phyloP scores from a whole-genome alignment of 1,284 basidiomycete genomes.

The Fistulinella cinereoalba region DNA sequence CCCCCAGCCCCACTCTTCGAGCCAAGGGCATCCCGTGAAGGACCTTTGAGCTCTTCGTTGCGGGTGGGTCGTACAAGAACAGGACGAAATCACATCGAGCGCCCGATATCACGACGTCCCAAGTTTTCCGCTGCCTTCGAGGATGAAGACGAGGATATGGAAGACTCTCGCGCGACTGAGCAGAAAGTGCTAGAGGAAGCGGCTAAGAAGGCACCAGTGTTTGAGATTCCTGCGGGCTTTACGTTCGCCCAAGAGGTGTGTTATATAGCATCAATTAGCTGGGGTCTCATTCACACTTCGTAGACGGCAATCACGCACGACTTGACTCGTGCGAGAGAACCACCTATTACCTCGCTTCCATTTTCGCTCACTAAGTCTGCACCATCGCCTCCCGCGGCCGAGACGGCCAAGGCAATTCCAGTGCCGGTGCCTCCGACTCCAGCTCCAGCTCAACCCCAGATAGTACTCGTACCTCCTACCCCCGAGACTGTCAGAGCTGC shows the following conservation, averaged over 20 bases:
- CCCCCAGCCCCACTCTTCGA: constrained; percentile 24
- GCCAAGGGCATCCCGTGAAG: constrained; percentile 20
- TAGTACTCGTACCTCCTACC: constrained; percentile 32
- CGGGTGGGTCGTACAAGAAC: constrained; percentile 61
- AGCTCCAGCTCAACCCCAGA: constrained; percentile 14
- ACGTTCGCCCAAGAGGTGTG: constrained; percentile 64
- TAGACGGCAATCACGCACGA: constrained; percentile 37
- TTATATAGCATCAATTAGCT: constrained; percentile 12
- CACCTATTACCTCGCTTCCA: constrained; percentile 59
- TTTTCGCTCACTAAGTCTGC: constrained; percentile 55
- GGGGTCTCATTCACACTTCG: constrained; percentile 14
- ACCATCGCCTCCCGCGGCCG: constrained; percentile 3
- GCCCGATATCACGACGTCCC: constrained; percentile 41
- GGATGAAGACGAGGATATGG: constrained; percentile 53
- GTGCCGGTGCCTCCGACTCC: constrained; percentile 4
- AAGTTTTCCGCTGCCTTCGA: constrained; percentile 69
- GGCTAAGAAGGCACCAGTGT: constrained; percentile 51
- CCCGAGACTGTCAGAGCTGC: constrained; percentile 23
- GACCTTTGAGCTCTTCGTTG: constrained; percentile 49
- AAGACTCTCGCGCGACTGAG: constrained; percentile 43
- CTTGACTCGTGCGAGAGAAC: constrained; percentile 52
- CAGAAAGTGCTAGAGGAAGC: constrained; percentile 48
- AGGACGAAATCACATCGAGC: constrained; percentile 51
- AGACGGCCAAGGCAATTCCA: constrained; percentile 4
- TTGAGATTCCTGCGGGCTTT: constrained; percentile 62